Evolutionary conservation across 1,284 basidiomycete species (phyloP).

Genomic region (Coriolopsis trogii): DNA sequence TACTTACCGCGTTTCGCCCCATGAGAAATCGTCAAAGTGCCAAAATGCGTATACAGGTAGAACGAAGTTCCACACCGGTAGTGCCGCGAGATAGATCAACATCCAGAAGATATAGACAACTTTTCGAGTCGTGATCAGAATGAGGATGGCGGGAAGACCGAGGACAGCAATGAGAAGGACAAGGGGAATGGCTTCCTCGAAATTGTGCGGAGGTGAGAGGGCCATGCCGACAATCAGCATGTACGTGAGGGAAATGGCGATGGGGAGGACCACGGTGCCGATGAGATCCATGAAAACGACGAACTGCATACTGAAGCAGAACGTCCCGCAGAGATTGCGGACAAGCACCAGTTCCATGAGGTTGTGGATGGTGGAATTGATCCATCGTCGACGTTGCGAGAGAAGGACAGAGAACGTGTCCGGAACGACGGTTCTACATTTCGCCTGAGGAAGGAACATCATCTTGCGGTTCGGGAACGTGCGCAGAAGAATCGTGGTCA

Average conservation of each 20-base stretch:
- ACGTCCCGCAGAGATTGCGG: slow-evolving; percentile 93
- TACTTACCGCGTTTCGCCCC: slow-evolving; percentile 93
- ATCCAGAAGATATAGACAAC: slow-evolving; percentile 98
- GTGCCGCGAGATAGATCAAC: slow-evolving; percentile 89
- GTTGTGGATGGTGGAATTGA: slow-evolving; percentile 99
- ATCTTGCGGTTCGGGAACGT: slow-evolving; percentile 99
- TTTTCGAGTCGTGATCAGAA: slow-evolving; percentile 93
- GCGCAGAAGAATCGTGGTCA: slow-evolving; percentile 92
- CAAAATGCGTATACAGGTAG: slow-evolving; percentile 96
- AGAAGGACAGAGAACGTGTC: slow-evolving; percentile 93
- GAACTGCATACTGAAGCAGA: slow-evolving; percentile 98
- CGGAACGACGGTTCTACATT: slow-evolving; percentile 94
- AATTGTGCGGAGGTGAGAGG: slow-evolving; percentile 80
- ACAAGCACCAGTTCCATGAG: slow-evolving; percentile 99
- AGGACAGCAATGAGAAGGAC: slow-evolving; percentile 89
- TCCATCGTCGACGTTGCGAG: slow-evolving; percentile 98
- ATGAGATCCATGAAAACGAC: slow-evolving; percentile 98
- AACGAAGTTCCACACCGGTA: slow-evolving; percentile 96
- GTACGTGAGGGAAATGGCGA: slow-evolving; percentile 93
- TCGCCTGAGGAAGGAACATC: slow-evolving; percentile 98
- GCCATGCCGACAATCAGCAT: slow-evolving; percentile 85
- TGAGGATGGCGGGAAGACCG: slow-evolving; percentile 91
- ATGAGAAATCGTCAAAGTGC: slow-evolving; percentile 99
- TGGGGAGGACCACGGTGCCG: slow-evolving; percentile 93
- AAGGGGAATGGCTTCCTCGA: slow-evolving; percentile 94